phyloP scores from a whole-genome alignment of 768 basidiomycete genomes.

The Ramaria rubella region DNA sequence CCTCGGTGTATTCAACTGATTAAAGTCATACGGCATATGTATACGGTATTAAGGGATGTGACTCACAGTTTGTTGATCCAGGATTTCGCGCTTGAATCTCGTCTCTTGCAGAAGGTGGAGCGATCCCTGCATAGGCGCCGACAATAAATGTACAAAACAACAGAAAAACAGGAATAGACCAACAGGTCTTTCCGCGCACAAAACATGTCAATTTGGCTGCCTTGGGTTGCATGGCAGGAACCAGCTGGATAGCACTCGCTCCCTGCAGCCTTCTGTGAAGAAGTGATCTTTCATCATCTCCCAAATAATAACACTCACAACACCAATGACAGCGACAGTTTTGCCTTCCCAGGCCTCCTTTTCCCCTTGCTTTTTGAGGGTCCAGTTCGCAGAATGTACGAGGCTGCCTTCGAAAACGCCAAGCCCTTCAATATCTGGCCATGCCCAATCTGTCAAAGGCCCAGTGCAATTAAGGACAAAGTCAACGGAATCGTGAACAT shows the following conservation, averaged over 20 bases:
- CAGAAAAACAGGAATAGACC: not conserved
- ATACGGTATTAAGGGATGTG: not conserved
- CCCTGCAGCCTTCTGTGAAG: conserved; percentile 32
- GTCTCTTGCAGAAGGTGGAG: conserved; percentile 12
- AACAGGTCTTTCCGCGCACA: conserved; percentile 52
- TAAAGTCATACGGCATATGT: not conserved
- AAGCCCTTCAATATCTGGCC: conserved; percentile 60
- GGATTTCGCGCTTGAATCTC: conserved; percentile 33
- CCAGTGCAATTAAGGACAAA: conserved; percentile 53
- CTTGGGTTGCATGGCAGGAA: conserved; percentile 48
- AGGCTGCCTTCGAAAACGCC: conserved; percentile 49
- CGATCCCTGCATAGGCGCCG: conserved; percentile 1
- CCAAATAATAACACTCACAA: conserved; percentile 31
- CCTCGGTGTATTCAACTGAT: conserved; percentile 44
- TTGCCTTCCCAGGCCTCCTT: conserved; percentile 46
- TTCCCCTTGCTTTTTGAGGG: conserved; percentile 38
- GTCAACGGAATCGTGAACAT: conserved; percentile 45
- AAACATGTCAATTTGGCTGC: conserved; percentile 46
- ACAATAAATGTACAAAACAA: not conserved
- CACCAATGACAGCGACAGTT: conserved; percentile 51
- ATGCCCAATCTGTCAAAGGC: conserved; percentile 49
- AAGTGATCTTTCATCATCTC: not conserved
- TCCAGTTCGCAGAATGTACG: conserved; percentile 59
- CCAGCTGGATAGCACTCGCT: conserved; percentile 55
- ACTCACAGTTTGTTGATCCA: conserved; percentile 37